Evolutionary conservation across 192 early-diverging fungal genomes (phyloP), one percentile per base, ranked within the genome.

Genomic region (Jimgerdemannia flammicorona): DNA sequence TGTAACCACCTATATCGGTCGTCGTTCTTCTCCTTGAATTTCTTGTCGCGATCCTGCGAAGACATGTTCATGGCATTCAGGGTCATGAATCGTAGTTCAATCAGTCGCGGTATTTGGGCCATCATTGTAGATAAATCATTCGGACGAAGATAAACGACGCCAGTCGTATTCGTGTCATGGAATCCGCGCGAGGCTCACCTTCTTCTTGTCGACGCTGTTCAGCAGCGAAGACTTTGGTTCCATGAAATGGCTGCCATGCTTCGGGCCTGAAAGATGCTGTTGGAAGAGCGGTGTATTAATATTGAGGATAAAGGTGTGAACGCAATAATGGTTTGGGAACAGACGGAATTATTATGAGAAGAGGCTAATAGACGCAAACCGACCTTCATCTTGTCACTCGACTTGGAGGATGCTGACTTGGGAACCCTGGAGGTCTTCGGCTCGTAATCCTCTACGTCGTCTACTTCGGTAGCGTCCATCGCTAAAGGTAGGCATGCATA

Each of bases 1-100:
- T 89, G 84, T 8, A 99, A 88, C 95, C 95, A 99, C 10, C 81
- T 73, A 74, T 97, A 99, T 20, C 96, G 87, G 67, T 89, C 89
- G 4, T 91, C 90, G 75, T 97, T 97, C 74, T 90, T 89, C 70
- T 96, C 91, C 67, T 96, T 94, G 83, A 96, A 96, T 70, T 91
- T 88, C 3, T 86, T 80, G 2, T 78, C 84, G 1, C 93, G 87
- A 44, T 87, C 87, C 76, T 80, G 44, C 59, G 44, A 10, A 3
- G 41, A 54, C 10, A 44, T 29, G 18, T 77, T 66, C 29, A 29
- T 29, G 29, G 29, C 29, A 29, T 29, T 29, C 29, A 29, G 29
- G 29, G 29, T 29, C 29, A 29, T 29, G 29, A 29, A 29, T 29
- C 29, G 29, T 1, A 29, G 29, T 29, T 29, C 29, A 29, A 29